These are phyloP conservation scores for Zea luxurians DNA, from an alignment of 176 grass and related monocot species.

Conservation along the genomic window DNA sequence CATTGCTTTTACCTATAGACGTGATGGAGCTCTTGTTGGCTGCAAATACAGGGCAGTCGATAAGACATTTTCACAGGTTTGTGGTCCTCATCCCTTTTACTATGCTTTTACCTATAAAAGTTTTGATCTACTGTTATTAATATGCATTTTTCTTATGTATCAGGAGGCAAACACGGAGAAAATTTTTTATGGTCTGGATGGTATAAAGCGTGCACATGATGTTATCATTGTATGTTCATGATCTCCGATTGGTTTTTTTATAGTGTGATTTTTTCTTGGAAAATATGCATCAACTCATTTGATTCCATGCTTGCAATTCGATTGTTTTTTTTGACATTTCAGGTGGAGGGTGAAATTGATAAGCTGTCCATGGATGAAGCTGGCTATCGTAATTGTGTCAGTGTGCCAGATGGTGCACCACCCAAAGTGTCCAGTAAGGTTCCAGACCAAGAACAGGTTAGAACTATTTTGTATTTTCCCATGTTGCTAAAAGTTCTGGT, in stretches of 20 bases:
- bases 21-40: conserved; percentile 64
- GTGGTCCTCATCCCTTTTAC: conserved; percentile 20
- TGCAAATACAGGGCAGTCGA: conserved; percentile 81
- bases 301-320: conserved; percentile 5
- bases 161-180: conserved; percentile 80
- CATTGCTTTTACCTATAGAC: conserved; percentile 87
- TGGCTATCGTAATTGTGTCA: conserved; percentile 86
- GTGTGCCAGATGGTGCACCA: conserved; percentile 81
- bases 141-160: conserved; percentile 28
- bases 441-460: conserved; percentile 60
- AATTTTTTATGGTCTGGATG: conserved; percentile 95
- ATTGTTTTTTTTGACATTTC: conserved; percentile 32
- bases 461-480: conserved; percentile 27
- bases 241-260: conserved; percentile 23
- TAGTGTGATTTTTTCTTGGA: neutral
- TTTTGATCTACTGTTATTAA: conserved; percentile 24
- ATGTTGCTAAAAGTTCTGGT: conserved; percentile 27
- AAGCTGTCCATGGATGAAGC: conserved; percentile 98
- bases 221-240: conserved; percentile 86
- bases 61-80: conserved; percentile 89
- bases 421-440: conserved; percentile 48
- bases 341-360: conserved; percentile 98
- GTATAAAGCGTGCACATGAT: conserved; percentile 67
- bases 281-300: conserved; percentile 7
- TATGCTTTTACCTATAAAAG: neutral